A percentile compares a stretch with the other conserved stretches of the same genome.
These are phyloP conservation scores for Alternaria rosae DNA, from an alignment of 2,329 filamentous ascomycete genomes.

Conservation along the genomic window DNA sequence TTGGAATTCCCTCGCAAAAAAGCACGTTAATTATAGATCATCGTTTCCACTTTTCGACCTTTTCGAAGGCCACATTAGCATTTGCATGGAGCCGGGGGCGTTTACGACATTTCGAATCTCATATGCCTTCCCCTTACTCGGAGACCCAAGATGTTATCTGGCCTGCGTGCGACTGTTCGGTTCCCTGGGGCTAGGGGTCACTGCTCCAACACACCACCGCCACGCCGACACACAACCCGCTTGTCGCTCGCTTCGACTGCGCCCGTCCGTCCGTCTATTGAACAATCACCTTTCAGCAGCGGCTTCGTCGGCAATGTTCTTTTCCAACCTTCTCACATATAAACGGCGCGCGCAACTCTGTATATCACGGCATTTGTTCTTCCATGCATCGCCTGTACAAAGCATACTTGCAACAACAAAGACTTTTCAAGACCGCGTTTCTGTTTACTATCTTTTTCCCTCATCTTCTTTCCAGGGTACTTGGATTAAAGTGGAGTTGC, in stretches of 20 bases:
- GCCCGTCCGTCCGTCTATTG: neutral
- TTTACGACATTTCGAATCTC: conserved; percentile 21
- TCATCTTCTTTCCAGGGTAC: neutral
- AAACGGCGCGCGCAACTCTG: conserved; percentile 26
- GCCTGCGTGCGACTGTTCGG: neutral
- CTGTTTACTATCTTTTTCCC: neutral
- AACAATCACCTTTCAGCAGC: conserved; percentile 14
- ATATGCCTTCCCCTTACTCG: conserved; percentile 17
- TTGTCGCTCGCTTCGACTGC: neutral
- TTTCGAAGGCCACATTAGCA: conserved; percentile 22
- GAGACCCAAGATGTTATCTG: conserved; percentile 4
- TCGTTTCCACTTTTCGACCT: conserved; percentile 21
- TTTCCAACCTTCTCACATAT: conserved; percentile 19
- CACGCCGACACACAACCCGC: neutral
- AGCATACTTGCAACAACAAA: conserved; percentile 10
- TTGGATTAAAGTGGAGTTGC: neutral
- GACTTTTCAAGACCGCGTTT: neutral
- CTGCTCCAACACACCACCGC: neutral
- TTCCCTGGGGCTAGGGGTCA: neutral
- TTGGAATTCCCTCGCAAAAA: conserved; percentile 33
- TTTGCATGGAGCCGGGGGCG: conserved; percentile 35
- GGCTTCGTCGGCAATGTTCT: conserved; percentile 9
- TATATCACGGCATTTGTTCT: conserved; percentile 33
- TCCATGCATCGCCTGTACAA: conserved; percentile 34
- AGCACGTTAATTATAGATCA: conserved; percentile 42